Base-by-base conservation (phyloP, 176 grass and related monocot species). In the Chrysopogon serrulatus region DNA sequence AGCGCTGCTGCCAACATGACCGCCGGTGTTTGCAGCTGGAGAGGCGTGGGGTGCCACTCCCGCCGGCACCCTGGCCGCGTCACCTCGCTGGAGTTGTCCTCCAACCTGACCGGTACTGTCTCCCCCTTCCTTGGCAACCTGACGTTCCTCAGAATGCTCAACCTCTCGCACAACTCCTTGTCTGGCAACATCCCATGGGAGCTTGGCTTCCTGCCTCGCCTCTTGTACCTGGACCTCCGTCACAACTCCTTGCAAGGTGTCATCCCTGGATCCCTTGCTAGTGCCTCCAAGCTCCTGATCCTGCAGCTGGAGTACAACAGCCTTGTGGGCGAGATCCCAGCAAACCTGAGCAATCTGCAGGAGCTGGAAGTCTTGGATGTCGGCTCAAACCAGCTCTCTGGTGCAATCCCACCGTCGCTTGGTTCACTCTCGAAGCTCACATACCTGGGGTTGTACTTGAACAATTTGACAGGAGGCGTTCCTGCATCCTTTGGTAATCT, bases 281-380 rank as follows among this genome's bases (percentile, higher is more conserved):
- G 6, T 43, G 66, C 68, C 53, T 73, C 80, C 53, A 82, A 73
- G 68, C 80, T 82, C 68, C 35, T 19, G 24, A 10, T 44, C 0
- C n/a, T 82, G 67, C 66, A 33, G 24, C 26, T 82, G 44, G 67
- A 82, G 68, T 82, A 82, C 37, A 82, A 82, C 68, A 43, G 68
- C 1, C 68, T 82, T 5, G 53, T 61, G 18, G 68, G 82, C 1
- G 24, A 68, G 18, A 84, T 85, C 43, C 83, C 63, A 0, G 83
- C 62, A 18, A 85, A 77, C 62, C 21, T 85, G 18, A 85, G 83
- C 73, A 40, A 56, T 12, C 37, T 65, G 10, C 35, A 8, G 45
- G 26, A 77, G 11, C 63, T 85, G n/a, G 73, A 54, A 11, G 72
- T 56, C 33, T 17, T 84, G 31, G 44, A 54, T 2, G 17, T 84